Base-by-base conservation (phyloP, 192 early-diverging fungal genomes). In the Coemansia sp. region DNA sequence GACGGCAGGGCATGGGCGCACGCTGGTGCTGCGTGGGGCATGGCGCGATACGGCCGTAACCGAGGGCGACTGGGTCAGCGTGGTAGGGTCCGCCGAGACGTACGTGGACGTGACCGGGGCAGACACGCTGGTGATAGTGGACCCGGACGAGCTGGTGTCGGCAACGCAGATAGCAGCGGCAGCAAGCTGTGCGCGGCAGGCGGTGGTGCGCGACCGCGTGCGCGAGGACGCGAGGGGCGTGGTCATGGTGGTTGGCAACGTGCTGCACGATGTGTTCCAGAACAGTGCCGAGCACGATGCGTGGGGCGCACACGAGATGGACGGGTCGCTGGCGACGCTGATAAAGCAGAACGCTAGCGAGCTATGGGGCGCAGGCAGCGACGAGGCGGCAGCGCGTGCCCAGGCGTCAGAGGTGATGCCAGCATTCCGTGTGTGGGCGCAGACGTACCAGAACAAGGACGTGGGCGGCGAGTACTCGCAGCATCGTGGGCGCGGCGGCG, bases 181-280 rank as follows among this genome's bases (percentile, higher is more conserved):
- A 14, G 90, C 86, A 35, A 31, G 50, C 0, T 98, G 95, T 55
- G 48, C 85, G 16, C 80, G 95, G 5, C 84, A 80, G 29, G 81
- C 87, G 0, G 82, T 94, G 17, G 64, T 98, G 7, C 76, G 88
- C 31, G 80, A 82, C 38, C 75, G 86, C 22, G 54, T 88, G 4
- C 57, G 67, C 4, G 54, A 77, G 52, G 59, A 55, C 47, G 32
- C 38, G 20, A 67, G 44, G 31, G 60, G 68, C 17, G 64, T 78
- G 1, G 65, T 85, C 7, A 58, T 88, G 63, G 74, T 95, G 36
- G 72, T 83, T 28, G 93, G 93, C n/a, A 77, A 60, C 12, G 60
- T 98, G n/a, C 54, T 91, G 13, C 95, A 98, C 51, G 74, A 84
- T 19, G 49, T 94, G 7, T 81, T 94, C 47, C 91, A 96, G 48